Evolutionary conservation across 2,329 filamentous ascomycete genomes (phyloP).

Genomic region (Exophiala xenobiotica): DNA sequence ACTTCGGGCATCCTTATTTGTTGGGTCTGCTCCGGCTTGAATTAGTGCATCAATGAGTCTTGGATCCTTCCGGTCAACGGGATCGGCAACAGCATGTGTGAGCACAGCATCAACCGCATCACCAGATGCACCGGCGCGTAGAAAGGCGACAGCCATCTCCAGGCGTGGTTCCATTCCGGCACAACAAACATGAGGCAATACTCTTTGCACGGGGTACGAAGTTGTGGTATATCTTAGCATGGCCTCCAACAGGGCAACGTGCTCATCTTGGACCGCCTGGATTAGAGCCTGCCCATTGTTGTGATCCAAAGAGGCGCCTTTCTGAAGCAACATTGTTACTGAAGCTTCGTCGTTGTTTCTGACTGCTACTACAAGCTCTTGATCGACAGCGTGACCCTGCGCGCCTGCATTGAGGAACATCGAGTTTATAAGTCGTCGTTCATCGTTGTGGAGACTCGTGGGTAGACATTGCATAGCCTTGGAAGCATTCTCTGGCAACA

Average conservation of each 20-base stretch:
- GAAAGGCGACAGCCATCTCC: neutral
- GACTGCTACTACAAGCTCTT: constrained; percentile 7
- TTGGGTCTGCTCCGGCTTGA: constrained; percentile 5
- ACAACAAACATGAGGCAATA: constrained; percentile 2
- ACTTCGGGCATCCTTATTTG: constrained; percentile 3
- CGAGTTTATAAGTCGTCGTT: constrained; percentile 1
- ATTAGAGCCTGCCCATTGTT: constrained; percentile 4
- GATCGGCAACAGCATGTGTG: constrained; percentile 6
- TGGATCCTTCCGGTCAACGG: neutral
- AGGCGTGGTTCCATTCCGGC: constrained; percentile 1
- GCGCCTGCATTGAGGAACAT: constrained; percentile 1
- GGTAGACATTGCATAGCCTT: constrained; percentile 5
- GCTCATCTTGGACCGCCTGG: constrained; percentile 7
- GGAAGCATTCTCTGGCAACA: constrained; percentile 8
- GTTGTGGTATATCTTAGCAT: neutral
- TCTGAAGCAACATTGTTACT: neutral
- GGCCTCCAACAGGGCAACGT: neutral
- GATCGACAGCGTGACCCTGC: constrained; percentile 4
- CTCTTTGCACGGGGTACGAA: constrained; percentile 1
- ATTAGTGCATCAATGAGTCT: constrained; percentile 8
- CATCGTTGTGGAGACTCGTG: neutral
- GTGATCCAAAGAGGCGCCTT: constrained; percentile 3
- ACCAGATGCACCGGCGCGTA: constrained; percentile 2
- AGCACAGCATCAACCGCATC: constrained; percentile 9
- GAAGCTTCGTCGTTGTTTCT: neutral